Percentiles rank a stretch among this genome's conserved stretches.
These are phyloP conservation scores for barrel medic (Medicago truncatula) DNA, from an alignment of 306 rosid species.

Conservation along the genomic window MtrunA17r5.0-ANR NC_053044.1:45727501-45728000, in stretches of 20 bases:
- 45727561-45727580: slow-evolving; percentile 45
- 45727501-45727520: slow-evolving; percentile 40
- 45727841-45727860: background rate
- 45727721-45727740: background rate
- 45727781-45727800: background rate
- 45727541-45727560: slow-evolving; percentile 48
- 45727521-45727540: slow-evolving; percentile 40
- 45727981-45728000: no score
- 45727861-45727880: no score
- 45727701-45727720: background rate
- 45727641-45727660: slow-evolving; percentile 50
- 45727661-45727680: slow-evolving; percentile 31
- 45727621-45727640: slow-evolving; percentile 66
- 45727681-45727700: slow-evolving; percentile 48
- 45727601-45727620: slow-evolving; percentile 64
- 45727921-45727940: no score
- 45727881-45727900: no score
- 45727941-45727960: no score
- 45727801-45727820: background rate
- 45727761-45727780: slow-evolving; percentile 53
- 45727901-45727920: no score
- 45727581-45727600: slow-evolving; percentile 76
- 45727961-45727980: no score
- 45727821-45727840: slow-evolving; percentile 19
- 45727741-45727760: slow-evolving; percentile 33